Conservation (phyloP, 176 grass and related monocot genomes). For the sorghum (Sorghum bicolor) region Sorghum_bicolor_NCBIv3 NC_012874.2:12766001-12766500, state of each 20-base stretch:
- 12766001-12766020: not conserved
- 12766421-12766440: too few species aligned
- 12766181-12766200: not conserved
- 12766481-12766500: not conserved
- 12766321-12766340: not conserved
- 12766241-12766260: not conserved
- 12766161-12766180: not conserved
- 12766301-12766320: too few species aligned
- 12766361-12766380: not conserved
- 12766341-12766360: not conserved
- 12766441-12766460: not conserved
- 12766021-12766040: not conserved
- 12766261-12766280: not conserved
- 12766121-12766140: too few species aligned
- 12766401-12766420: not conserved
- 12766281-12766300: not conserved
- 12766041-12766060: not conserved
- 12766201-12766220: not conserved
- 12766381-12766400: not conserved
- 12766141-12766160: too few species aligned
- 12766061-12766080: not conserved
- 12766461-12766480: not conserved
- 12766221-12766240: not conserved
- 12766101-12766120: not conserved
- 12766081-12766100: not conserved